Base-by-base conservation (phyloP, 1,139 yeast genomes). In the Taphrina wiesneri region DNA sequence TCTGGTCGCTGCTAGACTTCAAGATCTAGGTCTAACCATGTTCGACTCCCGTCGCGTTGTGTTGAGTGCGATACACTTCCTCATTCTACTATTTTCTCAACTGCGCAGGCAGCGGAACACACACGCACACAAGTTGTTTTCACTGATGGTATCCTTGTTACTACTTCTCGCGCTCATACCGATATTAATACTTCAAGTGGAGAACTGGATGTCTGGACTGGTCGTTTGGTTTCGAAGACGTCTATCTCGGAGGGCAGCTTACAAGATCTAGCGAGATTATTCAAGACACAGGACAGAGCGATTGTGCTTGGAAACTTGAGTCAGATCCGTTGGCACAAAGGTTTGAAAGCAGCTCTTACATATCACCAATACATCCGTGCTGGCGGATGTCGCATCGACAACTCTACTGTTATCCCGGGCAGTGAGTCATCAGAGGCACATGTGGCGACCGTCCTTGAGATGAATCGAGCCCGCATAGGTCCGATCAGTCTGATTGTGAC, bases 121-220 rank as follows among this genome's bases (percentile, higher is more conserved):
- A 25, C 9, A 36, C 30, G 26, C 25, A 28, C 41, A 41, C 23
- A 41, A 9, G 30, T 51, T 4, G 57, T 60, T 13, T 51, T 60
- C 19, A 36, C 57, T 3, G 64, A 51, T 51, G 64, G 64, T 56
- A 56, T 17, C 30, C 23, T 23, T 19, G 3, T 7, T 13, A 46
- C 26, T 21, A 3, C 6, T 11, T 9, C 11, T 46, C 17, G 13
- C 4, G 5, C n/a, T 32, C 15, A 15, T 32, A 26, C 26, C 23
- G 9, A 11, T 11, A n/a, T 30, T 56, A 21, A 56, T 21, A 11
- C 23, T 43, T n/a, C 36, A 56, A 53, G 62, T 15, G 64, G 57
- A n/a, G 64, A 60, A 23, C 25, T 51, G 13, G 64, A 57, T 2
- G 36, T 41, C 15, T 60, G 64, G 64, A 36, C 46, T 30, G 64